These are phyloP conservation scores for Thalia dealbata DNA, from an alignment of 176 grass and related monocot species.

Conservation along the genomic window DNA sequence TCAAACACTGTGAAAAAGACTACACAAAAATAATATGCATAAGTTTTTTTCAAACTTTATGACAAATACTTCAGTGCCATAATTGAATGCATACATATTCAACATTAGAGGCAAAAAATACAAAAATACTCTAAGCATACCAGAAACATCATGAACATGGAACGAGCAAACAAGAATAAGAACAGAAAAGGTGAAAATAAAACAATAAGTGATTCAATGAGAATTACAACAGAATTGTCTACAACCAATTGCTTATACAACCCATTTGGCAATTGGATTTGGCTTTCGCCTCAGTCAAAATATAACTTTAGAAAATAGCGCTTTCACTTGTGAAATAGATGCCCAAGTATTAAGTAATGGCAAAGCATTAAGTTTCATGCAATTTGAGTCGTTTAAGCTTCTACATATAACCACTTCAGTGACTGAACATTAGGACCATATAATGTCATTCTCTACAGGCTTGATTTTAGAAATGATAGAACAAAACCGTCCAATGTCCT, in stretches of 20 bases:
- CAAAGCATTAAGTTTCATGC: too few species aligned
- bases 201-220: too few species aligned
- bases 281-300: too few species aligned
- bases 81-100: background rate
- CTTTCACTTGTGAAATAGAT: too few species aligned
- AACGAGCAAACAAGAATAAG: background rate
- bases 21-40: background rate
- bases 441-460: background rate
- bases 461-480: background rate
- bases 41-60: background rate
- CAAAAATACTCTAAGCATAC: background rate
- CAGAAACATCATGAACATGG: background rate
- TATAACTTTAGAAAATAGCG: too few species aligned
- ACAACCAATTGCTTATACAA: too few species aligned
- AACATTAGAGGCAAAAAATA: background rate
- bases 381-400: background rate
- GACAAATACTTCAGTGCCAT: background rate
- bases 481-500: background rate
- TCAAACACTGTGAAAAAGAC: background rate
- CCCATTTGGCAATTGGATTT: too few species aligned
- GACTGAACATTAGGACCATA: background rate
- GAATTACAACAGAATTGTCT: too few species aligned
- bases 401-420: background rate
- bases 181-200: too few species aligned
- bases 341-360: too few species aligned